Base-by-base conservation (phyloP, 179 eudicot species). In the Patellifolia procumbens region DNA sequence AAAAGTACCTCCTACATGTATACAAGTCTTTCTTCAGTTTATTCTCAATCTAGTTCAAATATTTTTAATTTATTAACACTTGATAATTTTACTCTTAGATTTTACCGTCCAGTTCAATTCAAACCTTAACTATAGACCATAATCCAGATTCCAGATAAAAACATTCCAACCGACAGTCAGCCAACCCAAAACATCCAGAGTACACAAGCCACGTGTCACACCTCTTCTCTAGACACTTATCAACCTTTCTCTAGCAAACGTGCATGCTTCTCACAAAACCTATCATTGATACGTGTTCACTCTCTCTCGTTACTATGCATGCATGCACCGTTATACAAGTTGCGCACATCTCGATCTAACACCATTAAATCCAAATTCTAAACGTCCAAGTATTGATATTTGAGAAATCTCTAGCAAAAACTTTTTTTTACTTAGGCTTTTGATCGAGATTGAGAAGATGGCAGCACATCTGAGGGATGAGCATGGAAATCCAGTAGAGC, bases 391-490 rank as follows among this genome's bases (percentile, higher is more conserved):
- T 6, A 75, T 37, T 39, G 9, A 39, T 1, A 39, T 39, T 39
- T 39, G 45, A 39, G 11, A 39, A 39, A 6, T 39, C 9, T 7
- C 0, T 39, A 39, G 45, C 45, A 7, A 39, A 39, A 39, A 39
- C 0, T 39, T 39, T 39, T 5, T 39, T 39, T 39, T 39, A 3
- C 1, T 39, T 1, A 1, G 6, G 24, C 0, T 35, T 35, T 37
- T 37, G 22, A 34, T 43, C 6, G 13, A 1, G 11, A 4, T 35
- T 0, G 10, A 31, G 2, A 76, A 37, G 17, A 90, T 89, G 97
- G 93, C 92, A 32, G 86, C 91, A 32, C 87, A 89, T 63, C 45
- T 94, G 16, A 81, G 85, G 12, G 98, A 94, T 68, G 90, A 88
- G 75, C 81, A 63, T 22, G 98, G 97, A 0, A 88, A 90, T 74